Evolutionary conservation across 179 eudicot genomes (phyloP).

Genomic region (Camellia oleifera): DNA sequence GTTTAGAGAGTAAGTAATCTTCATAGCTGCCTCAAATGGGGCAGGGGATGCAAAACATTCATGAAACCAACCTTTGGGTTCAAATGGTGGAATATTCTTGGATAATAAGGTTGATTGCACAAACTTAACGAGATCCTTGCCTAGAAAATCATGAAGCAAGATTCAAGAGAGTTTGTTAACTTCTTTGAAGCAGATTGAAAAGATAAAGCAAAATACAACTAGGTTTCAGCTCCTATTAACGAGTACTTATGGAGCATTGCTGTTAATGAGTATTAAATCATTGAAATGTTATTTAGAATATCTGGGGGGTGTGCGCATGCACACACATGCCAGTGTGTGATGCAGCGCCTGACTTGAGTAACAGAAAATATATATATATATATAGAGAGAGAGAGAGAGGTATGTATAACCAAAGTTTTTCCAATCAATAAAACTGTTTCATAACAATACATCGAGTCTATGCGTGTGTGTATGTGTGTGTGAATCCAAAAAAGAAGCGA

Average conservation of each 20-base stretch:
- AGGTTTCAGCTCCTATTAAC: not conserved
- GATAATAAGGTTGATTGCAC: slow-evolving; percentile 18
- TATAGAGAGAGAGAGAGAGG: not conserved
- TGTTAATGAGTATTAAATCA: not conserved
- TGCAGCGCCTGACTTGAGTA: not conserved
- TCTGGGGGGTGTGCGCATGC: not conserved
- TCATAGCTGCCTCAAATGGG: not conserved
- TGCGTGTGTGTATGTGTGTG: not conserved
- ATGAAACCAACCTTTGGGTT: slow-evolving; percentile 19
- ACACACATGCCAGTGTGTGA: not conserved
- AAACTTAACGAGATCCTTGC: slow-evolving; percentile 19
- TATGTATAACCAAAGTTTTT: not conserved
- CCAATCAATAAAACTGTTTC: no score
- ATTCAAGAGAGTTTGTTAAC: not conserved
- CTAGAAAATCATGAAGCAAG: slow-evolving; percentile 9
- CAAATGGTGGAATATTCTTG: slow-evolving; percentile 13
- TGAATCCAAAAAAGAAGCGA: not conserved
- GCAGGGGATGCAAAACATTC: not conserved
- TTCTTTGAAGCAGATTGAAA: not conserved
- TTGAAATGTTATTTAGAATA: not conserved
- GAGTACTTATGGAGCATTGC: not conserved
- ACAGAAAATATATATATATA: not conserved
- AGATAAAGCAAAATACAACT: not conserved
- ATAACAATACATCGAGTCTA: no score
- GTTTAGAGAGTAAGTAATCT: slow-evolving; percentile 1